phyloP scores from a whole-genome alignment of 768 basidiomycete genomes.

The Lactifluus subvellereus region DNA sequence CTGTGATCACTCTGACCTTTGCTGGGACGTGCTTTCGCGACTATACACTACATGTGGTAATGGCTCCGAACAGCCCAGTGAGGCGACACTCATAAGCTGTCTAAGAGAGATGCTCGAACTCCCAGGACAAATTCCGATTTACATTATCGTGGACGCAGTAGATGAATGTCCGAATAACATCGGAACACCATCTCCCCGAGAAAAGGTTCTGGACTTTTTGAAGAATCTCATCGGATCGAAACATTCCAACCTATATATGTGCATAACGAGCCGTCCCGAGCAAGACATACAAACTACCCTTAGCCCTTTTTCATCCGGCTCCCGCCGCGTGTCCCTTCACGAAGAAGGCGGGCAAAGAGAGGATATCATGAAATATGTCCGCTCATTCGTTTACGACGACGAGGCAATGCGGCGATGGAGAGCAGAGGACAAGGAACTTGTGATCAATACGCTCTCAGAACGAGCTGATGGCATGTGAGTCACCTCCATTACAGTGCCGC shows the following conservation, averaged over 20 bases:
- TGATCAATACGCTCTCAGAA: neutral
- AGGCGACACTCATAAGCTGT: neutral
- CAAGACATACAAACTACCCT: neutral
- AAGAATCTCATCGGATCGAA: neutral
- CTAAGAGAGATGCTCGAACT: neutral
- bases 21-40: neutral
- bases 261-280: neutral
- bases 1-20: neutral
- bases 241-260: neutral
- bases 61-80: neutral
- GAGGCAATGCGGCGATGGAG: neutral
- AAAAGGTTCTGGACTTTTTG: neutral
- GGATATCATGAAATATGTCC: neutral
- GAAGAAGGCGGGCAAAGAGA: neutral
- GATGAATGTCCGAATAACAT: neutral
- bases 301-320: neutral
- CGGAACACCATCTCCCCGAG: neutral
- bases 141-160: neutral
- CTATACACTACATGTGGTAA: neutral
- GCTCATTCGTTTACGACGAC: neutral
- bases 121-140: neutral
- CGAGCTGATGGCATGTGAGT: neutral
- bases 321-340: neutral
- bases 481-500: neutral
- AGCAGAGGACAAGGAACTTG: neutral